Percentiles rank a stretch among this genome's conserved stretches.
These are phyloP conservation scores for Rhodamnia argentea DNA, from an alignment of 345 rosid species.

Conservation along the genomic window DNA sequence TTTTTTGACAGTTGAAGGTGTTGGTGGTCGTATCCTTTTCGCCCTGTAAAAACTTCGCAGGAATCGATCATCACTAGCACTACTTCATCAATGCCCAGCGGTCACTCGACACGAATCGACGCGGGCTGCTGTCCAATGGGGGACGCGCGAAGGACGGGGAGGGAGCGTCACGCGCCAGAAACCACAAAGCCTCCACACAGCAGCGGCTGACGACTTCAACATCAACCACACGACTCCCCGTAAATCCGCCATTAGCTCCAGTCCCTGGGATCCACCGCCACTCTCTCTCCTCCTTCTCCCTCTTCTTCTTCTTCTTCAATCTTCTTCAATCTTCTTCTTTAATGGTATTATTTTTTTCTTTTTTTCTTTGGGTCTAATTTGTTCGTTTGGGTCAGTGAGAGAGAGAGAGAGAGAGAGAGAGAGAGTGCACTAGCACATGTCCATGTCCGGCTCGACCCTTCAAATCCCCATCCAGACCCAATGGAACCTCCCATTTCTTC, in stretches of 20 bases:
- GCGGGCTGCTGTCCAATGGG: too few relatives aligned
- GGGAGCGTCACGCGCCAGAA: neutral
- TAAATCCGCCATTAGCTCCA: neutral
- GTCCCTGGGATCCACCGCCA: too few relatives aligned
- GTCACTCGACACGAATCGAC: neutral
- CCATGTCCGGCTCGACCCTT: neutral
- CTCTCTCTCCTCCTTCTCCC: neutral
- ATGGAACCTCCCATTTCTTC: neutral
- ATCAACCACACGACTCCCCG: neutral
- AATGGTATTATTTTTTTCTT: neutral
- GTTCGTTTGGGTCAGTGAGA: neutral
- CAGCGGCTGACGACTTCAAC: neutral
- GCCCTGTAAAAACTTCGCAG: too few relatives aligned
- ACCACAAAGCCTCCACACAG: neutral
- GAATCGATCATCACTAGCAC: too few relatives aligned
- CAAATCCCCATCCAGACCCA: neutral
- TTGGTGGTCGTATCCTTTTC: too few relatives aligned
- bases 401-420: neutral
- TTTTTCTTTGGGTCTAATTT: neutral
- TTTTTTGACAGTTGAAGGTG: too few relatives aligned
- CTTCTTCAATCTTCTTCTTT: neutral
- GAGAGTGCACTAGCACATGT: neutral
- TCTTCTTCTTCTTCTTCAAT: neutral
- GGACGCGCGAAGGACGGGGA: neutral
- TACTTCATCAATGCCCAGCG: too few relatives aligned